Conservation (phyloP, 2,329 filamentous ascomycete genomes). For the Colletotrichum sp. region DNA sequence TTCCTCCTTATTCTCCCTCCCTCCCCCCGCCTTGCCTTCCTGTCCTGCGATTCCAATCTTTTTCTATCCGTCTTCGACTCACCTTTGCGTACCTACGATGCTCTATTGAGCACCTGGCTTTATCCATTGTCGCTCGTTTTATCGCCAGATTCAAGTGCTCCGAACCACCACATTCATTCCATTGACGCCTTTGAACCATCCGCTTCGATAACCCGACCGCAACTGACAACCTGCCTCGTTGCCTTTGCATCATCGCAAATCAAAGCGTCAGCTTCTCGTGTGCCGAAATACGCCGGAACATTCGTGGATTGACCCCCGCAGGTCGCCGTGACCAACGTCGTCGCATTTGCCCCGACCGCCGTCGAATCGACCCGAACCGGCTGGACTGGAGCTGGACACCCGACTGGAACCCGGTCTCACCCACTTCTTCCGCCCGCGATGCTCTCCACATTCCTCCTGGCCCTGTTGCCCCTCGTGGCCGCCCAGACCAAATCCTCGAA, state of each 20-base stretch:
- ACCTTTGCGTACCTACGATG: background rate
- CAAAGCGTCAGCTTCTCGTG: background rate
- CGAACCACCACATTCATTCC: background rate
- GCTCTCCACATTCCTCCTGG: conserved; percentile 23
- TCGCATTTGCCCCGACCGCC: background rate
- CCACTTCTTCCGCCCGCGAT: background rate
- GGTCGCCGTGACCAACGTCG: background rate
- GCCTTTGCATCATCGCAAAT: background rate
- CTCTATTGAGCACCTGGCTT: background rate
- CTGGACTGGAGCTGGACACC: background rate
- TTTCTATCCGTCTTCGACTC: background rate
- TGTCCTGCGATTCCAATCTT: background rate
- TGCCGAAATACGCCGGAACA: background rate
- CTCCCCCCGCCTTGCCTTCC: background rate
- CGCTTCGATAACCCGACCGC: background rate
- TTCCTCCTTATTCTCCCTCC: background rate
- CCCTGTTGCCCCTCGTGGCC: conserved; percentile 25
- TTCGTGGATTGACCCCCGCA: background rate
- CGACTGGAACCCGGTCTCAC: conserved; percentile 1
- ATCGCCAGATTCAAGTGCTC: background rate
- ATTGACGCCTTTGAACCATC: background rate
- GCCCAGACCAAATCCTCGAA: conserved; percentile 55
- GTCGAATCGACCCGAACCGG: background rate
- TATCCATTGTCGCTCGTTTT: background rate
- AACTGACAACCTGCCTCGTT: background rate